Conservation (phyloP, 202 grass and related monocot genomes). For the Panicum hallii region DNA sequence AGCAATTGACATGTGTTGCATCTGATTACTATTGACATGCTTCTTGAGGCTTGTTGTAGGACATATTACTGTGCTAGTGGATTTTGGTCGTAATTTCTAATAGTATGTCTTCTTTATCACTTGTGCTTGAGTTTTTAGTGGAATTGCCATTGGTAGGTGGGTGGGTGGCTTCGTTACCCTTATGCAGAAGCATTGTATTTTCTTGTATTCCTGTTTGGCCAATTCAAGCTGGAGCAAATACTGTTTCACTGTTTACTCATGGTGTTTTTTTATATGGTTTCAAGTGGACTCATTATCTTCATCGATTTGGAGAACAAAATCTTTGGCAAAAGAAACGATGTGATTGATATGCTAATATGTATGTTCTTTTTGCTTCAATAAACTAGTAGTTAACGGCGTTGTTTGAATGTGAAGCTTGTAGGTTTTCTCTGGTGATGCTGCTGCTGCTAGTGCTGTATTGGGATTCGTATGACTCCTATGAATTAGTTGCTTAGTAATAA, state of each 20-base stretch:
- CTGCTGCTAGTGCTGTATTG: background rate
- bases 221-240: background rate
- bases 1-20: background rate
- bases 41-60: background rate
- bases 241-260: background rate
- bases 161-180: too few relatives aligned
- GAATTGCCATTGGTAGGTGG: too few relatives aligned
- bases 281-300: background rate
- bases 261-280: background rate
- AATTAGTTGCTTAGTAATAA: constrained; percentile 37
- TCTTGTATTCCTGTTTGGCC: background rate
- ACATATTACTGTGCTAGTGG: background rate
- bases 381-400: too few relatives aligned
- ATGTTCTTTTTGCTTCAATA: background rate
- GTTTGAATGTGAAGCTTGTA: background rate
- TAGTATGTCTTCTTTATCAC: background rate
- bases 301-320: background rate
- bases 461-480: constrained; percentile 22
- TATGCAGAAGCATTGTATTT: background rate
- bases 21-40: background rate
- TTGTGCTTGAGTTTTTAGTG: background rate
- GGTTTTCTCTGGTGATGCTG: constrained; percentile 5
- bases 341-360: background rate
- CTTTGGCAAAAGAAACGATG: background rate
- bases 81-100: background rate